phyloP scores from a whole-genome alignment of 345 rosid genomes.

The Dipteronia dyeriana region DNA sequence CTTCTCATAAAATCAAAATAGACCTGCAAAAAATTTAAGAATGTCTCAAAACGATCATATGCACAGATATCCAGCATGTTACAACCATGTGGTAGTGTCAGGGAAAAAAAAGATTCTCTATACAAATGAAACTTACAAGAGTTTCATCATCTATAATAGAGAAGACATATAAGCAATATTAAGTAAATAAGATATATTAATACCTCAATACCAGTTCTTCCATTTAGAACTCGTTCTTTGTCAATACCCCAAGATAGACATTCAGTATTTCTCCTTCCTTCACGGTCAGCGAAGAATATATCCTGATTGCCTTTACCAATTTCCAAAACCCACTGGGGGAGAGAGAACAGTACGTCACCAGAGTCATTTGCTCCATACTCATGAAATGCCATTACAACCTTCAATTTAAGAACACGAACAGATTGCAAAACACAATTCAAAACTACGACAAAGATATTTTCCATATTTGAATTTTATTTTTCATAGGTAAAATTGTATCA shows the following conservation, averaged over 20 bases:
- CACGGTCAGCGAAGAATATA: constrained; percentile 85
- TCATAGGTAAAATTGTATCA: not conserved
- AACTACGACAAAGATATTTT: constrained; percentile 12
- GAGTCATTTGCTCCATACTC: constrained; percentile 74
- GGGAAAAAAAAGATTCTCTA: not conserved
- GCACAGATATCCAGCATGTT: not conserved
- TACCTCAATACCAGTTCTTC: constrained; percentile 96
- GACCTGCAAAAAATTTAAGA: constrained; percentile 48
- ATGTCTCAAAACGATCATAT: constrained; percentile 12
- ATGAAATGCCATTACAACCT: constrained; percentile 97
- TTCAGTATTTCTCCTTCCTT: constrained; percentile 84
- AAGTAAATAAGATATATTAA: too few species aligned
- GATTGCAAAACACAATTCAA: constrained; percentile 23
- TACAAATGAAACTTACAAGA: not conserved
- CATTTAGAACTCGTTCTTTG: constrained; percentile 82
- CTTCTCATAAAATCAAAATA: constrained; percentile 98
- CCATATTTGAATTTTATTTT: not conserved
- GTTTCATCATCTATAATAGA: too few species aligned
- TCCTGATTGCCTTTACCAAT: constrained; percentile 88
- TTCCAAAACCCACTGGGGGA: constrained; percentile 94
- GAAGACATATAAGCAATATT: too few species aligned
- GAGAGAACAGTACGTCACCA: constrained; percentile 51
- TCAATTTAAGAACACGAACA: constrained; percentile 30
- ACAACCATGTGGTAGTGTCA: constrained; percentile 3
- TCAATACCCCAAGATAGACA: constrained; percentile 90